These are phyloP conservation scores for Solanum stenotomum DNA, from an alignment of 257 asterid species.

Conservation along the genomic window DNA sequence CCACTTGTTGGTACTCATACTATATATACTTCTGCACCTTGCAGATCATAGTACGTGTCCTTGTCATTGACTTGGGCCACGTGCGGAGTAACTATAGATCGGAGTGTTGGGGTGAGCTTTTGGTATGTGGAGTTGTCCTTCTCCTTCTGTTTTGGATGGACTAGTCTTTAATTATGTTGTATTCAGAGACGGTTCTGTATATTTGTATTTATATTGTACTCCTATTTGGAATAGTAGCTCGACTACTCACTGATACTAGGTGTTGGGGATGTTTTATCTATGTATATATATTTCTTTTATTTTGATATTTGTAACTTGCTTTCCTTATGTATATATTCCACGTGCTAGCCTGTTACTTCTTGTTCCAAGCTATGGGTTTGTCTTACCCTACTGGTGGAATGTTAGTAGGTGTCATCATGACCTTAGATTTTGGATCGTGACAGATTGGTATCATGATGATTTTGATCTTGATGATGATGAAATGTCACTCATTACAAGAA, in stretches of 20 bases:
- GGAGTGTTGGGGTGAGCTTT: neutral
- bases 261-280: neutral
- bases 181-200: neutral
- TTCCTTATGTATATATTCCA: neutral
- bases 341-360: neutral
- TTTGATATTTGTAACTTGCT: neutral
- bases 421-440: too few relatives aligned
- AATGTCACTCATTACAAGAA: neutral
- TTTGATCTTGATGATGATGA: neutral
- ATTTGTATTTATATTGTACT: neutral
- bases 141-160: too few relatives aligned
- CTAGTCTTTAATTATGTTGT: neutral
- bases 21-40: too few relatives aligned
- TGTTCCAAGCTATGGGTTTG: too few relatives aligned
- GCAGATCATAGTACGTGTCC: neutral
- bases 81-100: too few relatives aligned
- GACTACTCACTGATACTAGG: neutral
- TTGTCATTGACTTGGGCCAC: too few relatives aligned
- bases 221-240: neutral
- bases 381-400: too few relatives aligned
- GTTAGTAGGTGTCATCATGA: too few relatives aligned
- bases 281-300: too few relatives aligned
- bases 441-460: too few relatives aligned
- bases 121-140: neutral
- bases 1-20: neutral